These are phyloP conservation scores for Spirogloea muscicola DNA, from an alignment of 139 green algal genomes.

Conservation along the genomic window DNA sequence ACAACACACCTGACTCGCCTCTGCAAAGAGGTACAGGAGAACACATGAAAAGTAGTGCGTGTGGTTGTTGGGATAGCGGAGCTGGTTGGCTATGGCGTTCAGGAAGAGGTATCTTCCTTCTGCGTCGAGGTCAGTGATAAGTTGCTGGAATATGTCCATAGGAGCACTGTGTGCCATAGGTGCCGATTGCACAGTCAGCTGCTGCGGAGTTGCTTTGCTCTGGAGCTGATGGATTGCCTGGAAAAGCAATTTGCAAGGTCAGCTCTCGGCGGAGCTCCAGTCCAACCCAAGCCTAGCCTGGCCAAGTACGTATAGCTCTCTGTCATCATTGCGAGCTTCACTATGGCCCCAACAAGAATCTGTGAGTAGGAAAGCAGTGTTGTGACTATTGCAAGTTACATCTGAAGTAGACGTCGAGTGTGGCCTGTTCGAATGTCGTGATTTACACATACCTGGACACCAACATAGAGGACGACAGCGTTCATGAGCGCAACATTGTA, in stretches of 20 bases:
- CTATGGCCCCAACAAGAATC: too few species aligned
- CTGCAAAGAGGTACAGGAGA: slow-evolving; percentile 88
- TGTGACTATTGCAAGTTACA: too few species aligned
- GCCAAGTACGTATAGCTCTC: too few species aligned
- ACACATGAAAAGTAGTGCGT: slow-evolving; percentile 98
- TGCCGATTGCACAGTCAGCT: slow-evolving; percentile 28
- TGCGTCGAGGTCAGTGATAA: slow-evolving; percentile 75
- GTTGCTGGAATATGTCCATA: slow-evolving; percentile 75
- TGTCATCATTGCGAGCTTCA: too few species aligned
- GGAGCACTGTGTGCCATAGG: slow-evolving; percentile 52
- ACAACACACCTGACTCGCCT: slow-evolving; percentile 63
- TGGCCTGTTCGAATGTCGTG: too few species aligned
- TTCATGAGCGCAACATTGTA: slow-evolving; percentile 88
- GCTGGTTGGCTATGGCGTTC: slow-evolving; percentile 96
- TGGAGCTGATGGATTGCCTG: slow-evolving; percentile 54
- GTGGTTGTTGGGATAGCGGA: slow-evolving; percentile 97
- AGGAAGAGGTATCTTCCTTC: slow-evolving; percentile 93
- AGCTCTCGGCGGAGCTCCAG: too few species aligned
- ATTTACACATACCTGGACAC: slow-evolving; percentile 61
- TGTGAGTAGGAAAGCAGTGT: too few species aligned
- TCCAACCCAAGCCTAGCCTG: too few species aligned
- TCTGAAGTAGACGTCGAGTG: too few species aligned
- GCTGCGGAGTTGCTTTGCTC: slow-evolving; percentile 37
- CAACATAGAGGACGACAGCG: slow-evolving; percentile 88
- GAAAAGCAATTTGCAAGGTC: too few species aligned